Evolutionary conservation across 768 basidiomycete species (phyloP).

Genomic region (Auricularia sp.): DNA sequence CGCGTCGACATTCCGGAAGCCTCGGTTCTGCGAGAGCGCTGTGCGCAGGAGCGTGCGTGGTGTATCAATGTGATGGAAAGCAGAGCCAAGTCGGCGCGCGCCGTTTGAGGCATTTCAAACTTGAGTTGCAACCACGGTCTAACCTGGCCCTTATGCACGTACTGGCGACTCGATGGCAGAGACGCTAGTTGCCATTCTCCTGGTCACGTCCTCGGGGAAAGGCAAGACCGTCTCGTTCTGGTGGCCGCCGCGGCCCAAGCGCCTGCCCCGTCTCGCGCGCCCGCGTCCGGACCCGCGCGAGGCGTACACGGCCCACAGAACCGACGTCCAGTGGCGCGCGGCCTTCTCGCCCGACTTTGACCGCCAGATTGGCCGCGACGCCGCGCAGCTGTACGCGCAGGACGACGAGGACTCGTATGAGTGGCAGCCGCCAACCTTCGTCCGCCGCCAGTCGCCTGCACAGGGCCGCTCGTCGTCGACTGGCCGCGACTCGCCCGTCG

Average conservation of each 20-base stretch:
- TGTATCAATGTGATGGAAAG: too few relatives aligned
- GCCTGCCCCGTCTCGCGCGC: slow-evolving; percentile 60
- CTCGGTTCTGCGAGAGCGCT: too few relatives aligned
- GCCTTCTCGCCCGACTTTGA: slow-evolving; percentile 8
- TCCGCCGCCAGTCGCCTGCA: background rate
- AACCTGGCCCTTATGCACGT: too few relatives aligned
- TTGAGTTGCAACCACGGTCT: too few relatives aligned
- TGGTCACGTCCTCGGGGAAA: slow-evolving; percentile 78
- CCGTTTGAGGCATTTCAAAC: too few relatives aligned
- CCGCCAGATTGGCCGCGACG: background rate
- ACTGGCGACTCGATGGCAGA: slow-evolving; percentile 46
- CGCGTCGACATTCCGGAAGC: too few relatives aligned
- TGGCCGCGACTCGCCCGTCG: background rate
- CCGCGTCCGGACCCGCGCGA: slow-evolving; percentile 42
- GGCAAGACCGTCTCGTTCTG: slow-evolving; percentile 71
- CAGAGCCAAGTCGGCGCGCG: too few relatives aligned
- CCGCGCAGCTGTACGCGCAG: background rate
- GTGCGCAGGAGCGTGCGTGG: too few relatives aligned
- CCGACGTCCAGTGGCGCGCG: slow-evolving; percentile 10
- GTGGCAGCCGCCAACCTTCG: background rate
- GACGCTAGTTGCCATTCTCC: slow-evolving; percentile 67
- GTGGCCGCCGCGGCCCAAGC: slow-evolving; percentile 68
- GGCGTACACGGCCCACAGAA: slow-evolving; percentile 45
- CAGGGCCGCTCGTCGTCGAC: background rate
- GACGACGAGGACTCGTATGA: background rate